Base-by-base conservation (phyloP, 2,329 filamentous ascomycete species). In the Ustulina deusta region DNA sequence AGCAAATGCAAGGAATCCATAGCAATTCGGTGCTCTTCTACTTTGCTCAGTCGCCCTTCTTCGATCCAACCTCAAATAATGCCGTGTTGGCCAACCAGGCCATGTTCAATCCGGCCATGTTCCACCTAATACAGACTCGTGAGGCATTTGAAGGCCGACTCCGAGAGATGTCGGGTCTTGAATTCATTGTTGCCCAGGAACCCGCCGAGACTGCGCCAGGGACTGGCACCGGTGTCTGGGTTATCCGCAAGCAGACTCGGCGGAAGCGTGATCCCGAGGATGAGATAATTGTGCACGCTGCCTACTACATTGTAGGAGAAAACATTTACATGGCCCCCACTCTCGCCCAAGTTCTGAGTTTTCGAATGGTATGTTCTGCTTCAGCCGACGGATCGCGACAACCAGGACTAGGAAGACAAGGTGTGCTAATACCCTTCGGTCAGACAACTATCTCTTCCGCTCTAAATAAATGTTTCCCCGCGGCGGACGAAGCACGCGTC, bases 281-380 rank as follows among this genome's bases (percentile, higher is more conserved):
- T 71, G 87, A 90, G 68, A 82, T 91, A 29, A 85, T 79, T 1
- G 83, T 91, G 0, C 85, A 89, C 44, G 82, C 85, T 4, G 85
- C 85, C 2, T 91, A 91, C 75, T 91, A 90, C 74, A 83, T 91
- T 2, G 84, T 90, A 0, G 89, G 88, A 0, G 87, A 90, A 71
- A 89, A 90, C 61, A 86, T 91, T 3, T 91, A 90, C 75, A 88
- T 89, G 84, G 89, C 89, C 9, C 89, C 89, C 1, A 85, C 84
- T 1, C 73, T 91, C 27, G 85, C 83, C 1, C 88, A 90, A 73
- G 83, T 91, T 9, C 75, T 91, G 13, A 85, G 84, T 54, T 86
- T 85, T 57, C 81, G 88, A 72, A 84, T 90, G 71, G 88, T 90
- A 77, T 52, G 83, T 77, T 32, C 29, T 56, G n/a, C 59, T 44